Evolutionary conservation across 2,329 filamentous ascomycete species (phyloP), one percentile per base, ranked within the genome.

Genomic region (Aspergillus sp.): DNA sequence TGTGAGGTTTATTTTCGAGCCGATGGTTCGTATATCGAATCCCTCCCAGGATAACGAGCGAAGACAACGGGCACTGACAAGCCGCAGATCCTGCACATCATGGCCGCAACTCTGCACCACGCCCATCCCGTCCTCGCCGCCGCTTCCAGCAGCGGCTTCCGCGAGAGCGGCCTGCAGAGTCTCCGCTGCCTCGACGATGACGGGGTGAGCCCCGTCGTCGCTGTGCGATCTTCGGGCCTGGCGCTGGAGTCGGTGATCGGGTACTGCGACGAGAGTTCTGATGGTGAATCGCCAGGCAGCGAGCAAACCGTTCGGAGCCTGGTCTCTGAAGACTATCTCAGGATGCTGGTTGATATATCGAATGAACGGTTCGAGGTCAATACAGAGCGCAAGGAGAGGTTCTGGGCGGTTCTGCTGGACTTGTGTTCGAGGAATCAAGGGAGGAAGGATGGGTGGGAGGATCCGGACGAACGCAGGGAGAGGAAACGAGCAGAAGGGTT

Each of bases 71-170:
- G 62, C 29, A 32, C 15, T 11, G 15, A 13, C 41, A n/a, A n/a
- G n/a, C n/a, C n/a, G n/a, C n/a, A 93, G 88, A 94, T 95, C 45
- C 74, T 96, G 1, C 89, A 96, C 47, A 70, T 96, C 26, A 72
- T 93, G 48, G 78, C 85, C 4, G 76, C 86, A 11, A 89, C 84
- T 0, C 67, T 78, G 0, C 61, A 72, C 8, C 75, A 89, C 47
- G 86, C 89, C 3, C 82, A 93, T 44, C 67, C 73, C 6, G 68
- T 93, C 12, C 71, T 94, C 10, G 71, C 78, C 8, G 83, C 82
- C 27, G 88, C 83, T 2, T 68, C 89, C 7, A 74, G 78, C 46
- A 81, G 86, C 3, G 89, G 89, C 0, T 95, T 95, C 54, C 78
- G 89, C 10, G 89, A 96, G 61, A 91, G 82, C 37, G 89, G 89